Base-by-base conservation (phyloP, 2,329 filamentous ascomycete species). In the Xylariaceae sp. region DNA sequence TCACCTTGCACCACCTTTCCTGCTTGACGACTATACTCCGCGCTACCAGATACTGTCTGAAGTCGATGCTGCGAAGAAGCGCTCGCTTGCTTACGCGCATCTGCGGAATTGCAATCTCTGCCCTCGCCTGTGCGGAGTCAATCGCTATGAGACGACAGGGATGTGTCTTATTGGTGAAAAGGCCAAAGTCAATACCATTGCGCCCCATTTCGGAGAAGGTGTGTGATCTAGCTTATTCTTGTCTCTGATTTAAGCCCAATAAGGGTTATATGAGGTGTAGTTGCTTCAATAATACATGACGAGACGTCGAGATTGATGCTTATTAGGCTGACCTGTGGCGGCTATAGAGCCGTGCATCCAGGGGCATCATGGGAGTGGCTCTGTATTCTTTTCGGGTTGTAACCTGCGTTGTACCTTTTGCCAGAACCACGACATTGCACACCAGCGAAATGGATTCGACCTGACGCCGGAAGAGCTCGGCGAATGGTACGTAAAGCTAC, bases 391-490 rank as follows among this genome's bases (percentile, higher is more conserved):
- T 73, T 85, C 80, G 7, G 87, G 87, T 27, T 78, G 85, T 63
- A 89, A 87, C 62, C 65, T 90, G 54, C 75, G 86, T 33, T 94
- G 89, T 64, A 82, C 87, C 19, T 87, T 83, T 56, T 91, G 87
- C 66, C 87, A 92, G 66, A 94, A 94, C 66, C 80, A 89, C 64
- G 88, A 92, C 60, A 95, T 95, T 44, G 79, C 88, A 0, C 89
- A 94, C 62, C 82, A 88, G 66, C 79, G 82, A n/a, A 89, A 89
- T 41, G 89, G 89, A 1, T 86, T 89, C 68, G 85, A 91, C 58
- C 71, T 94, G 30, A 87, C 84, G 0, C 87, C 88, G 0, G 87
- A 91, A 65, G 80, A 90, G 63, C 77, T 95, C 5, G 89, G 79
- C 5, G 83, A 87, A 46, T 94, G 89, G 89, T 91, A 86, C 68